Conservation (phyloP, 2,329 filamentous ascomycete species). For the Aureobasidium namibiae region DNA sequence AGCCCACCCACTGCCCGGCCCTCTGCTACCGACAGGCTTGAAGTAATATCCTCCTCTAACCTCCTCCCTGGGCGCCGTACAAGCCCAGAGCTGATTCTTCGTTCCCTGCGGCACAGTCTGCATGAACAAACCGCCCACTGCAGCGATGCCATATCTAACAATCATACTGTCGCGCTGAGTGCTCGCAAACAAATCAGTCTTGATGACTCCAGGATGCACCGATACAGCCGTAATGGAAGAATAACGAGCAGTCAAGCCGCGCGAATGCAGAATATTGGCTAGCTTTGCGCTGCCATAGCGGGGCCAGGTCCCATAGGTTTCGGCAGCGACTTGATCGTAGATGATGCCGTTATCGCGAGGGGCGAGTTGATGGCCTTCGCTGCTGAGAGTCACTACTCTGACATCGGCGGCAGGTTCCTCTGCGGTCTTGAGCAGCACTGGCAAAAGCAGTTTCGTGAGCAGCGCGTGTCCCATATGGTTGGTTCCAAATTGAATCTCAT, state of each 20-base stretch:
- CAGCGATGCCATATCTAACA: conserved; percentile 21
- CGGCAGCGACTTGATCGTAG: conserved; percentile 24
- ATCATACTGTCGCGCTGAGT: conserved; percentile 21
- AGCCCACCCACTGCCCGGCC: conserved; percentile 17
- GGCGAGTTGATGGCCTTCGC: conserved; percentile 20
- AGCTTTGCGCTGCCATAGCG: conserved; percentile 45
- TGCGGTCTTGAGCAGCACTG: conserved; percentile 35
- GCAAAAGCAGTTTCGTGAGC: conserved; percentile 38
- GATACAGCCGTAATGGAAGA: conserved; percentile 37
- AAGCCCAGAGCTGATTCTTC: conserved; percentile 37
- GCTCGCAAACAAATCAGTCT: conserved; percentile 33
- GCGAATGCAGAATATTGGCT: conserved; percentile 41
- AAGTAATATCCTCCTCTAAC: conserved; percentile 38
- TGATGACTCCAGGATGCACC: conserved; percentile 43
- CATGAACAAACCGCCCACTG: conserved; percentile 21
- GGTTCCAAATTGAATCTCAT: conserved; percentile 44
- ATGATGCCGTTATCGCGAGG: conserved; percentile 24
- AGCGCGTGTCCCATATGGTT: conserved; percentile 46
- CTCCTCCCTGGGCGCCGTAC: conserved; percentile 25
- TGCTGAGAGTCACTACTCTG: conserved; percentile 36
- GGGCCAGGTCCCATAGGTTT: conserved; percentile 23
- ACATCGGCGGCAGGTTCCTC: conserved; percentile 28
- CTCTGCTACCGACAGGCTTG: conserved; percentile 29
- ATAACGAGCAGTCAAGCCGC: conserved; percentile 35
- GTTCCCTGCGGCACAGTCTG: conserved; percentile 24